A percentile compares a stretch with the other conserved stretches of the same genome.
Conservation (phyloP, 2,329 filamentous ascomycete genomes). For the Biscogniauxia sp. region DNA sequence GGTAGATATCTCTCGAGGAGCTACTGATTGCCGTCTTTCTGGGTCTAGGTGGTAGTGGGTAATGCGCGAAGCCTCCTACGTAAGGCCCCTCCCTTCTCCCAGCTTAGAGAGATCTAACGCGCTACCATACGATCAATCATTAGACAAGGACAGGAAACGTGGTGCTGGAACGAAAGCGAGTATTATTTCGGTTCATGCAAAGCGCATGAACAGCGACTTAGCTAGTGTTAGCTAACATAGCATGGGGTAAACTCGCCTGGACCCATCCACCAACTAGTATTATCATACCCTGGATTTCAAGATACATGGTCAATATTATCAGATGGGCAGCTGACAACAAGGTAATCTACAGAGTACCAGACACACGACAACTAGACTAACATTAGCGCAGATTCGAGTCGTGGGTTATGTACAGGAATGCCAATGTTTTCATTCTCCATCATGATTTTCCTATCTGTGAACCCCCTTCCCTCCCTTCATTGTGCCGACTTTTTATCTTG, state of each 20-base stretch:
- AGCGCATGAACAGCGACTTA: neutral
- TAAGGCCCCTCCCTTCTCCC: neutral
- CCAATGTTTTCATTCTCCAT: too few species aligned
- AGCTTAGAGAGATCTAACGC: neutral
- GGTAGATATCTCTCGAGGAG: too few species aligned
- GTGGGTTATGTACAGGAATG: too few species aligned
- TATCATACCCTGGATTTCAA: neutral
- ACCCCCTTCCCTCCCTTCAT: too few species aligned
- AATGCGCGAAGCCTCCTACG: neutral
- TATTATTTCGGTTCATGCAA: neutral
- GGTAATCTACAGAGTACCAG: neutral
- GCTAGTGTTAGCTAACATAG: neutral
- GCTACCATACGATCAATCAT: neutral
- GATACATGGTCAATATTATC: neutral
- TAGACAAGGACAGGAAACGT: neutral
- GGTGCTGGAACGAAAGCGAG: neutral
- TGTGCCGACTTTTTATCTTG: too few species aligned
- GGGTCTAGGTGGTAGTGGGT: too few species aligned
- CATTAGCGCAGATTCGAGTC: neutral
- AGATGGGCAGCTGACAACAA: neutral
- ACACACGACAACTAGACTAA: neutral
- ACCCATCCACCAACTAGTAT: neutral
- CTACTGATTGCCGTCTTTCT: too few species aligned
- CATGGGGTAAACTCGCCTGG: neutral
- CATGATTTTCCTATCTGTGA: too few species aligned